phyloP scores from a whole-genome alignment of 2,329 filamentous ascomycete species.

The Chlorencoelia australis region DNA sequence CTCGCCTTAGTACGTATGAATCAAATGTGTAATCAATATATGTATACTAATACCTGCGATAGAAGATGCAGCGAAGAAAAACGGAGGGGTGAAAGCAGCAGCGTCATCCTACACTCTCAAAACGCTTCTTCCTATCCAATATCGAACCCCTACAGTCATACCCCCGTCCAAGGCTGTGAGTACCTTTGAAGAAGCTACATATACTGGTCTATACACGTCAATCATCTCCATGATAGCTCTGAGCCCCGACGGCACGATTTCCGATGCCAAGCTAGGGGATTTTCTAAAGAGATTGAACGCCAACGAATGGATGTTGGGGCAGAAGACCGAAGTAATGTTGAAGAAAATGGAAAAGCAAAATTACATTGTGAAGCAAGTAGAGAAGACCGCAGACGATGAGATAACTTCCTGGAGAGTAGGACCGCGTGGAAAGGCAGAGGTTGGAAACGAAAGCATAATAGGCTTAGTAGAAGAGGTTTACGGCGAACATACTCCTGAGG shows the following conservation, averaged over 20 bases:
- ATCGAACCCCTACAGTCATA: slow-evolving; percentile 57
- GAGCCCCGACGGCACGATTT: slow-evolving; percentile 54
- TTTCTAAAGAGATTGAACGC: slow-evolving; percentile 68
- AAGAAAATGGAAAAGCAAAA: slow-evolving; percentile 69
- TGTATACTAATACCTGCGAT: background rate
- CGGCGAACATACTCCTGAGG: slow-evolving; percentile 37
- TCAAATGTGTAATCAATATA: too few species aligned
- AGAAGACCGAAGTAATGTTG: slow-evolving; percentile 66
- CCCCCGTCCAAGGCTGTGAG: slow-evolving; percentile 57
- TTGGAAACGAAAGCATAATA: slow-evolving; percentile 66
- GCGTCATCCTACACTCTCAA: slow-evolving; percentile 69
- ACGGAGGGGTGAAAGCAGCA: slow-evolving; percentile 42
- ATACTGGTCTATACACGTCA: slow-evolving; percentile 71
- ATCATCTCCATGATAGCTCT: slow-evolving; percentile 70
- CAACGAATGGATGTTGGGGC: slow-evolving; percentile 59
- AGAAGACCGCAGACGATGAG: slow-evolving; percentile 63
- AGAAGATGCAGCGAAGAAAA: slow-evolving; percentile 30
- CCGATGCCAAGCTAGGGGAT: slow-evolving; percentile 68
- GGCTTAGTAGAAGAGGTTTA: slow-evolving; percentile 57
- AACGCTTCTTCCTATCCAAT: slow-evolving; percentile 58
- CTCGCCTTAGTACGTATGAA: slow-evolving; percentile 55
- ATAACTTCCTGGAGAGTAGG: slow-evolving; percentile 75
- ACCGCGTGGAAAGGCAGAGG: slow-evolving; percentile 74
- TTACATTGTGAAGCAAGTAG: slow-evolving; percentile 68
- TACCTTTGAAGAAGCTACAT: slow-evolving; percentile 61